Evolutionary conservation across 2,329 filamentous ascomycete genomes (phyloP).

Genomic region (Neocatenulostroma microsporum): DNA sequence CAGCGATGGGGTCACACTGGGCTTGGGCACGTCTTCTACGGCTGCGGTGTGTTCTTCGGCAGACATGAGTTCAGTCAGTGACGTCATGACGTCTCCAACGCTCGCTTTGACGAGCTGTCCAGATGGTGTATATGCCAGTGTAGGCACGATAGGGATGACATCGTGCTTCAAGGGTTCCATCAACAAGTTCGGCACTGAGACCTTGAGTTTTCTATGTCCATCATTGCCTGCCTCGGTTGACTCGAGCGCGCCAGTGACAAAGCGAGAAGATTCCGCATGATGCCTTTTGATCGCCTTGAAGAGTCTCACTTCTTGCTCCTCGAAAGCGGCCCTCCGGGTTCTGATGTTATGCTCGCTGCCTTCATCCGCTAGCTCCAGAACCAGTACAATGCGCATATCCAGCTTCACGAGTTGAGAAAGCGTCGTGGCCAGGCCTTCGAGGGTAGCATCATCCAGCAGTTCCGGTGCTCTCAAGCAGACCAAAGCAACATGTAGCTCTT

Average conservation of each 20-base stretch:
- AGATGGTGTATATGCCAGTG: constrained; percentile 52
- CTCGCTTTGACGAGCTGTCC: constrained; percentile 44
- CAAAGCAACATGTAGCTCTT: constrained; percentile 66
- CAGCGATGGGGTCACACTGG: too few relatives aligned
- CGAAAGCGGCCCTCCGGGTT: constrained; percentile 16
- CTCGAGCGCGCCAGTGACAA: constrained; percentile 54
- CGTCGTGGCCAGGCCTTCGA: constrained; percentile 73
- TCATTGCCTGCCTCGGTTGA: constrained; percentile 14
- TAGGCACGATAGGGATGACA: constrained; percentile 62
- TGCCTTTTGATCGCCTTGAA: constrained; percentile 66
- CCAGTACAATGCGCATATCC: constrained; percentile 72
- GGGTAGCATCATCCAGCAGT: constrained; percentile 56
- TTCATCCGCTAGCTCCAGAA: constrained; percentile 53
- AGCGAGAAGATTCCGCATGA: constrained; percentile 58
- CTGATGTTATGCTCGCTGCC: not conserved
- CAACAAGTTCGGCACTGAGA: constrained; percentile 46
- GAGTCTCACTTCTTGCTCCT: constrained; percentile 63
- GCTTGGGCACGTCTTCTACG: constrained; percentile 40
- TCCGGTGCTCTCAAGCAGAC: constrained; percentile 76
- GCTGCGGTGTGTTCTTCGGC: not conserved
- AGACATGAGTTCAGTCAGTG: constrained; percentile 67
- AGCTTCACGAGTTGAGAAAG: constrained; percentile 74
- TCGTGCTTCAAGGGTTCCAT: constrained; percentile 60
- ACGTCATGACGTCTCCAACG: constrained; percentile 61
- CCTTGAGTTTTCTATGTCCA: constrained; percentile 17